These are phyloP conservation scores for Bretziella fagacearum DNA, from an alignment of 2,329 filamentous ascomycete genomes.

Conservation along the genomic window DNA sequence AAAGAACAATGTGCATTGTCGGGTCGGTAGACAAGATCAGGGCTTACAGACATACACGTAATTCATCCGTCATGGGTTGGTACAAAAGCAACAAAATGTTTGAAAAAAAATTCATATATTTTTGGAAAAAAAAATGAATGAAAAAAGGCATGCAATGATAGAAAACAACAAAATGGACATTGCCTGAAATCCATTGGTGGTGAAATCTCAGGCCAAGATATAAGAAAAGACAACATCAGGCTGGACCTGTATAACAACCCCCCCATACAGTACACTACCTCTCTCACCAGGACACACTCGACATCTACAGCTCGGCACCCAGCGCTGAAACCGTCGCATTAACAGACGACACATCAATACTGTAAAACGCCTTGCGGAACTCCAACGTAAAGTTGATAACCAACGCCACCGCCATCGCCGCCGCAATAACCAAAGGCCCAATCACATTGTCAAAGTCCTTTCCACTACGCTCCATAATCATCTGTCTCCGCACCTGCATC, in stretches of 20 bases:
- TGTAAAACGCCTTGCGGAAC: conserved; percentile 26
- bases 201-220: background rate
- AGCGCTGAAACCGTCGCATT: conserved; percentile 8
- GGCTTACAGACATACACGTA: background rate
- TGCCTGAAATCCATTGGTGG: background rate
- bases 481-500: conserved; percentile 53
- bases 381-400: conserved; percentile 81
- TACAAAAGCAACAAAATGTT: background rate
- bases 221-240: no score
- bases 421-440: conserved; percentile 69
- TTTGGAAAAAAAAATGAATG: background rate
- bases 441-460: conserved; percentile 84
- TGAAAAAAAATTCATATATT: conserved; percentile 3
- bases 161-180: background rate
- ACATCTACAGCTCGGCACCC: conserved; percentile 7
- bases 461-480: conserved; percentile 75
- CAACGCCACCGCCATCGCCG: conserved; percentile 61
- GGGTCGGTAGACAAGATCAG: background rate
- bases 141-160: background rate
- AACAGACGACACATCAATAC: background rate
- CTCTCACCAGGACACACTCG: background rate
- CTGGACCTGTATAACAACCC: no score
- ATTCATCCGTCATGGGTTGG: background rate
- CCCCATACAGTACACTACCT: no score
- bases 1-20: no score